Conservation (phyloP, 805 yeast genomes). For the Metschnikowia santaceciliae region DNA sequence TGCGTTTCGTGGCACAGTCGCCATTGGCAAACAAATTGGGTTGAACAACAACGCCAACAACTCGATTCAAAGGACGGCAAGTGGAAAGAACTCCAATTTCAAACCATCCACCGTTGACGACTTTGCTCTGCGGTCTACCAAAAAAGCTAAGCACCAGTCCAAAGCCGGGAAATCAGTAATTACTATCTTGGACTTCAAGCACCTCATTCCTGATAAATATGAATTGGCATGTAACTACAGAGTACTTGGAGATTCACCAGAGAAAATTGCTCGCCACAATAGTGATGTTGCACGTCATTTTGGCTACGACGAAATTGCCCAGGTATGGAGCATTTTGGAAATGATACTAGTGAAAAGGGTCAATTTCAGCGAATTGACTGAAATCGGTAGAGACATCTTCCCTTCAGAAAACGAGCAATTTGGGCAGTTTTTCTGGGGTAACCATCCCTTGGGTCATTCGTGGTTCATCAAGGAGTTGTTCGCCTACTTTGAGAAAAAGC, state of each 20-base stretch:
- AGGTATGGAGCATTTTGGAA: slow-evolving; percentile 68
- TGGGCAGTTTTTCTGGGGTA: slow-evolving; percentile 63
- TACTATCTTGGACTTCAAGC: slow-evolving; percentile 58
- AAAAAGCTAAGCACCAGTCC: slow-evolving; percentile 18
- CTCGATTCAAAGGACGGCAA: slow-evolving; percentile 33
- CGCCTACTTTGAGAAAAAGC: slow-evolving; percentile 55
- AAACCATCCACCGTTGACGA: slow-evolving; percentile 39
- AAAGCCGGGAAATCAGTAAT: slow-evolving; percentile 50
- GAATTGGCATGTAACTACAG: slow-evolving; percentile 67
- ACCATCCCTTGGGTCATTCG: slow-evolving; percentile 69
- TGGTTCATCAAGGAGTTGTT: slow-evolving; percentile 65
- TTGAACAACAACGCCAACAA: slow-evolving; percentile 22
- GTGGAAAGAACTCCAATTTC: slow-evolving; percentile 36
- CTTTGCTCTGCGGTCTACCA: slow-evolving; percentile 19
- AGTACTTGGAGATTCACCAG: slow-evolving; percentile 61
- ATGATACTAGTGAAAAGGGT: slow-evolving; percentile 40
- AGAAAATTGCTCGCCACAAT: slow-evolving; percentile 63
- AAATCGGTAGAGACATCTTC: slow-evolving; percentile 6
- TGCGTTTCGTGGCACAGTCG: slow-evolving; percentile 38
- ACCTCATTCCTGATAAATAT: slow-evolving; percentile 70
- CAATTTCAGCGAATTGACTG: slow-evolving; percentile 8
- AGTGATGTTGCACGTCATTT: slow-evolving; percentile 62
- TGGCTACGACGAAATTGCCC: slow-evolving; percentile 60
- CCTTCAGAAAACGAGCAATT: slow-evolving; percentile 6
- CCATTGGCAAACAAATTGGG: slow-evolving; percentile 33